A percentile compares a stretch with the other conserved stretches of the same genome.
Evolutionary conservation across 441 rosid species (phyloP).

Genomic region (Syzygium malaccense): DNA sequence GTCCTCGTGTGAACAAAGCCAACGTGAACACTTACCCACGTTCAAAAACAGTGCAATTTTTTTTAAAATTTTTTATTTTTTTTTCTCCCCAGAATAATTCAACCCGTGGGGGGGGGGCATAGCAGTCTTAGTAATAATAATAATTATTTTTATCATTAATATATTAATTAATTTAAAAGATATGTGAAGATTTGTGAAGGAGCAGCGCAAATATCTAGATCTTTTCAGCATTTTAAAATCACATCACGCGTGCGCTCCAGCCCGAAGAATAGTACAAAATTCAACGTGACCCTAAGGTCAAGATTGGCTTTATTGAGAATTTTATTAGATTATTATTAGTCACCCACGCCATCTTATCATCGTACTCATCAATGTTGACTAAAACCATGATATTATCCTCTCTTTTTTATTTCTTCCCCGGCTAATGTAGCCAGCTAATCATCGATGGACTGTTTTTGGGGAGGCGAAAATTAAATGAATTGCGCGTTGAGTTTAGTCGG

Average conservation of each 20-base stretch:
- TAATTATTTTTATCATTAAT: neutral
- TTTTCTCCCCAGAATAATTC: neutral
- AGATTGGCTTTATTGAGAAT: neutral
- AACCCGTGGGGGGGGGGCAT: neutral
- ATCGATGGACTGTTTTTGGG: neutral
- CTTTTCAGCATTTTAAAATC: neutral
- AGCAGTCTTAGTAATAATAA: neutral
- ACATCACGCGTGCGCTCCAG: neutral
- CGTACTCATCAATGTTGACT: neutral
- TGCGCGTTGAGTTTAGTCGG: neutral
- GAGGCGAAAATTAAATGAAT: neutral
- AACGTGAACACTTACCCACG: neutral
- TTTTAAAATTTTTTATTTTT: neutral
- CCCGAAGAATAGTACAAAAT: neutral
- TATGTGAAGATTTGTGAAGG: neutral
- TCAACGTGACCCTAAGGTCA: neutral
- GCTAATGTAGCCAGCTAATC: neutral
- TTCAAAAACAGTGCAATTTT: neutral
- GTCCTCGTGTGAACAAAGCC: neutral
- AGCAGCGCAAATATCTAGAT: neutral
- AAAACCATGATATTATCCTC: neutral
- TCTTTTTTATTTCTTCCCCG: neutral
- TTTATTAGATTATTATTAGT: too few species aligned
- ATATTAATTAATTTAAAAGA: neutral
- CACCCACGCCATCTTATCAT: neutral